Conservation (phyloP, 1,139 yeast genomes). For the Pneumocystis jirovecii region DNA sequence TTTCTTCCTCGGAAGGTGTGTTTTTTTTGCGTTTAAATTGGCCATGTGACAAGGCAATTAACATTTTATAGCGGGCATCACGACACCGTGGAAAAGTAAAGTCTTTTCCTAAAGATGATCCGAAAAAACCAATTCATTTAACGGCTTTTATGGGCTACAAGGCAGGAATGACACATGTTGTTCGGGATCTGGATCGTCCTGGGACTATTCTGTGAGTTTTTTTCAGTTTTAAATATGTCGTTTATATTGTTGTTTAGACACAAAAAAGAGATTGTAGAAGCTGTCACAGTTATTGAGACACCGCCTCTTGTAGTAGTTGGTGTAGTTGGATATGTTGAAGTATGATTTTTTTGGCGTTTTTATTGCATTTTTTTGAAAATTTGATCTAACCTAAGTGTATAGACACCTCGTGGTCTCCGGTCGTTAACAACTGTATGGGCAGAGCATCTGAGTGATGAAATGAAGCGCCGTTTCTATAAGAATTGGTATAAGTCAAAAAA, state of each 20-base stretch:
- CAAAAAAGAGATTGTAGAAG: conserved; percentile 99
- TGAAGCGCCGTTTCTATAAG: conserved; percentile 99
- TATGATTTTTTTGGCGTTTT: conserved; percentile 23
- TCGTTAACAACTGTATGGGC: conserved; percentile 99
- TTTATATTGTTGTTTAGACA: conserved; percentile 27
- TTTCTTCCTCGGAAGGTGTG: conserved; percentile 34
- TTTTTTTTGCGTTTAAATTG: neutral
- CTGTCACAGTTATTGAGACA: conserved; percentile 97
- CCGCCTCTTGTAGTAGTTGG: conserved; percentile 98
- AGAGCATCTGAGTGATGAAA: conserved; percentile 97
- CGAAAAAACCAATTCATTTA: conserved; percentile 95
- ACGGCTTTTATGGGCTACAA: conserved; percentile 98
- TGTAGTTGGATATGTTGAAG: conserved; percentile 99
- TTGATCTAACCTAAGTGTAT: neutral
- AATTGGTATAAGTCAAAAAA: conserved; percentile 99
- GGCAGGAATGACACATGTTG: conserved; percentile 99
- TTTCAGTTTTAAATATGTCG: neutral
- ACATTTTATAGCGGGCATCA: conserved; percentile 85
- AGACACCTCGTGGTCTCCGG: conserved; percentile 90
- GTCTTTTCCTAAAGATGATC: conserved; percentile 98
- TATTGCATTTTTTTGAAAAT: neutral
- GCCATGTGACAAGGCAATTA: conserved; percentile 16
- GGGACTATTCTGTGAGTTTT: conserved; percentile 75
- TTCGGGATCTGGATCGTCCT: conserved; percentile 99
- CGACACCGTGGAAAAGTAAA: conserved; percentile 97